Conservation (phyloP, 352 stramenopile species). For the Globisporangium apiculatum region DNA sequence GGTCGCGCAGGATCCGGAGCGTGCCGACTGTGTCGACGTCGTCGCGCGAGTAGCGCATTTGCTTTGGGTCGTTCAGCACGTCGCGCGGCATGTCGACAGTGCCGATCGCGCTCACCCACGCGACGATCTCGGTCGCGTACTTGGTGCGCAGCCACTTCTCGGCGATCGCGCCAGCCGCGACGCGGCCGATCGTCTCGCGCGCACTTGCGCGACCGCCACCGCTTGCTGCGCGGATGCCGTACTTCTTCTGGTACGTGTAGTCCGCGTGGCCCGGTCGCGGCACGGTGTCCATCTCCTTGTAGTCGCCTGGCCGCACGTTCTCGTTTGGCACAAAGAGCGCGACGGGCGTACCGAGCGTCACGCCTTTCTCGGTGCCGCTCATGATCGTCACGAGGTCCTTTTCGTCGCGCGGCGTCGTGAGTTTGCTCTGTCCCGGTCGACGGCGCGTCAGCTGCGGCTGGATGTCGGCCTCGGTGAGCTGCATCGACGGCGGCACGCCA, state of each 20-base stretch:
- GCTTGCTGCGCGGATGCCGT: slow-evolving; percentile 95
- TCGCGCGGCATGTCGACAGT: slow-evolving; percentile 78
- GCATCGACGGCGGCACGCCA: slow-evolving; percentile 95
- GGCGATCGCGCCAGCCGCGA: slow-evolving; percentile 95
- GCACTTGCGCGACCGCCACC: slow-evolving; percentile 94
- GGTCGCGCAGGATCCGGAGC: slow-evolving; percentile 74
- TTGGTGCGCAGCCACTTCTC: slow-evolving; percentile 93
- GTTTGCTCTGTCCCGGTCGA: slow-evolving; percentile 95
- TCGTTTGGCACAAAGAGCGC: slow-evolving; percentile 97
- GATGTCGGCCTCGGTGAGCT: slow-evolving; percentile 93
- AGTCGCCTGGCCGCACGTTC: slow-evolving; percentile 94
- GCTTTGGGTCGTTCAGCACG: slow-evolving; percentile 56
- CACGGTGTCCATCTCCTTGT: slow-evolving; percentile 95
- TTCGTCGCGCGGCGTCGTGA: slow-evolving; percentile 98
- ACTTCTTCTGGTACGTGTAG: slow-evolving; percentile 99
- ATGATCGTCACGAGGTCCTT: slow-evolving; percentile 97
- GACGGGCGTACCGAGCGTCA: slow-evolving; percentile 95
- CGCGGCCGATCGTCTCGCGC: slow-evolving; percentile 97
- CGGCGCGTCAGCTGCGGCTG: slow-evolving; percentile 96
- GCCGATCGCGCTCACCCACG: slow-evolving; percentile 86
- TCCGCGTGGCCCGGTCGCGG: slow-evolving; percentile 94
- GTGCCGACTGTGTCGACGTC: slow-evolving; percentile 79
- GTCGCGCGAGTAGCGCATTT: slow-evolving; percentile 66
- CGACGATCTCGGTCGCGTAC: slow-evolving; percentile 87
- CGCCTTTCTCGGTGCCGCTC: slow-evolving; percentile 90